Evolutionary conservation across 306 rosid species (phyloP).

Genomic region (Biancaea sappan): DNA sequence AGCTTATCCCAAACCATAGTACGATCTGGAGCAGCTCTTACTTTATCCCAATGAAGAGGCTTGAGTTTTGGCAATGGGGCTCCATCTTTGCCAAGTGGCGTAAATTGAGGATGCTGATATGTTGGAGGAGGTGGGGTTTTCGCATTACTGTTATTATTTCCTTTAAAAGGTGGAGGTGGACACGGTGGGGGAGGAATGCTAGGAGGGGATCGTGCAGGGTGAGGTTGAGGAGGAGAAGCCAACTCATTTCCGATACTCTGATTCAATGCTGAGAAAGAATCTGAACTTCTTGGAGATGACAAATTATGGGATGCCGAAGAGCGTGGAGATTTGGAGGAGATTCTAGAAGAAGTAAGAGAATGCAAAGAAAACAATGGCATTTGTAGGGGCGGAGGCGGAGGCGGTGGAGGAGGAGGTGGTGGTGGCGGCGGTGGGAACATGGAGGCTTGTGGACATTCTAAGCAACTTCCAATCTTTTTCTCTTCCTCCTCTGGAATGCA

Average conservation of each 20-base stretch:
- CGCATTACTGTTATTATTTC: conserved; percentile 23
- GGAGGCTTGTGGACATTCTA: conserved; percentile 34
- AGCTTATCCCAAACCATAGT: conserved; percentile 98
- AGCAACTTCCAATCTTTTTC: conserved; percentile 29
- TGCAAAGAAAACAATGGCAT: conserved; percentile 44
- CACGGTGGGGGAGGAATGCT: conserved; percentile 79
- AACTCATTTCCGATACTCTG: conserved; percentile 40
- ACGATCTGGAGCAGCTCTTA: conserved; percentile 86
- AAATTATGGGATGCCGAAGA: conserved; percentile 54
- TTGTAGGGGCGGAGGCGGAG: conserved; percentile 45
- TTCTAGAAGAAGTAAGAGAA: conserved; percentile 51
- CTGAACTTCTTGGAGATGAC: conserved; percentile 59
- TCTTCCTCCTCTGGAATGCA: conserved; percentile 33
- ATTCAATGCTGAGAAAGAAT: conserved; percentile 46
- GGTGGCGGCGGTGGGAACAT: conserved; percentile 46
- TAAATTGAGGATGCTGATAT: conserved; percentile 59
- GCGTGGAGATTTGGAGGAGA: conserved; percentile 54
- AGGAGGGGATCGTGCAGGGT: conserved; percentile 43
- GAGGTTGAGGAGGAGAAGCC: conserved; percentile 38
- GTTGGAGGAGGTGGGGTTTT: conserved; percentile 89
- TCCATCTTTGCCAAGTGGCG: conserved; percentile 84
- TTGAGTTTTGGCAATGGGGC: conserved; percentile 77
- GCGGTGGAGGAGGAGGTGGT: conserved; percentile 56
- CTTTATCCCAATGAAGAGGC: conserved; percentile 99
- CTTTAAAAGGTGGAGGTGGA: conserved; percentile 67